Evolutionary conservation across 257 asterid genomes (phyloP).

Genomic region (Rubia yunnanensis): DNA sequence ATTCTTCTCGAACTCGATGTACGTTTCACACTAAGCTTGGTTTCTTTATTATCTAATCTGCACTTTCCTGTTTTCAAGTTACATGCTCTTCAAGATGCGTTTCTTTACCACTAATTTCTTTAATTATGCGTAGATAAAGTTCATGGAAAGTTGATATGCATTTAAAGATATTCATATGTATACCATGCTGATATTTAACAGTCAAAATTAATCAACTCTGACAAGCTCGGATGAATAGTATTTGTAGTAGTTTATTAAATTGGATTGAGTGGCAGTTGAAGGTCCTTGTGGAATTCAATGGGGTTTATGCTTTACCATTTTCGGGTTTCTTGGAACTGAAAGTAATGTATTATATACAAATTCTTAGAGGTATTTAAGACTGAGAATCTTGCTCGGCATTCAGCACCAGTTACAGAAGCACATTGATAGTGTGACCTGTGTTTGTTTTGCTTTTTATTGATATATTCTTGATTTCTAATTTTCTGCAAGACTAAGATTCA

Average conservation of each 20-base stretch:
- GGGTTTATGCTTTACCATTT: neutral
- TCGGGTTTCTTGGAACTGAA: neutral
- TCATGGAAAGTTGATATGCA: neutral
- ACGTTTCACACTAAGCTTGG: conserved; percentile 5
- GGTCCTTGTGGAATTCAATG: neutral
- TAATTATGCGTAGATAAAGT: neutral
- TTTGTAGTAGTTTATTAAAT: neutral
- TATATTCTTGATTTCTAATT: neutral
- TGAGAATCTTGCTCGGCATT: neutral
- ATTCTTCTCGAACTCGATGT: conserved; percentile 94
- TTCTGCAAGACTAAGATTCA: neutral
- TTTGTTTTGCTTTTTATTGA: neutral
- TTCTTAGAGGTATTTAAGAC: neutral
- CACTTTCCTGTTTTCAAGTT: neutral
- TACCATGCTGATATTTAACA: neutral
- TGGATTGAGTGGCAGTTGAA: neutral
- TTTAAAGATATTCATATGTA: too few species aligned
- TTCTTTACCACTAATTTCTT: neutral
- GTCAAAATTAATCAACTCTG: neutral
- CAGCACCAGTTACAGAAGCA: neutral
- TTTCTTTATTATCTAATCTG: neutral
- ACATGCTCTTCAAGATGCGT: neutral
- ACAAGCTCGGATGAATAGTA: neutral
- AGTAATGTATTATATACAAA: neutral
- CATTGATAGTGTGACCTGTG: neutral